These are phyloP conservation scores for Exobasidium cylindrosporum DNA, from an alignment of 1,284 basidiomycete species.

Conservation along the genomic window DNA sequence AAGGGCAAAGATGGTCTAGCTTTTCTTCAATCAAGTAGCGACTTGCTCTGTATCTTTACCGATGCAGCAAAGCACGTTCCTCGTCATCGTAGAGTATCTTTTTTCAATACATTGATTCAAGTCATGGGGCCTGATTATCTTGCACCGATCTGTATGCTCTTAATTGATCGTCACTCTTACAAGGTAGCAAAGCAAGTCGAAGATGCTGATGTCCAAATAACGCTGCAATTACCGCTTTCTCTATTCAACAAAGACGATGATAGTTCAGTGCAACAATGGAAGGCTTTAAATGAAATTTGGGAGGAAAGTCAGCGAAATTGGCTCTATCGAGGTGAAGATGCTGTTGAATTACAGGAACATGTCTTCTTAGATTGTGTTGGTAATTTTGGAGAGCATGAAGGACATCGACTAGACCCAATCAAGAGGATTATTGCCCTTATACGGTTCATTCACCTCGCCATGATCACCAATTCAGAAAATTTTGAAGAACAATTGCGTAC, in stretches of 20 bases:
- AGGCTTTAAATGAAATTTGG: conserved; percentile 51
- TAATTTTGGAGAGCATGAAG: conserved; percentile 40
- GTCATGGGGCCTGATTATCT: conserved; percentile 82
- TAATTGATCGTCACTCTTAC: conserved; percentile 75
- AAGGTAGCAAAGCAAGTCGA: conserved; percentile 68
- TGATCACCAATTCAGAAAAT: not conserved
- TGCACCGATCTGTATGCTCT: conserved; percentile 76
- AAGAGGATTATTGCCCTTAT: conserved; percentile 42
- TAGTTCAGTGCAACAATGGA: conserved; percentile 59
- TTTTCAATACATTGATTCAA: conserved; percentile 86
- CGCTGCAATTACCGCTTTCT: conserved; percentile 68
- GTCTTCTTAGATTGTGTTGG: conserved; percentile 43
- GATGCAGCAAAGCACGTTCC: conserved; percentile 84
- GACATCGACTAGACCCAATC: conserved; percentile 35
- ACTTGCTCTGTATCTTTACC: conserved; percentile 81
- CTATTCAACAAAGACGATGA: conserved; percentile 57
- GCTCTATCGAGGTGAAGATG: conserved; percentile 26
- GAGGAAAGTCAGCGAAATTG: conserved; percentile 37
- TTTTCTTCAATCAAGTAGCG: conserved; percentile 47
- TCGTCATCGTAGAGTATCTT: conserved; percentile 79
- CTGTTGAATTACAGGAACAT: conserved; percentile 24
- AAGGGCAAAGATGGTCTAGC: conserved; percentile 48
- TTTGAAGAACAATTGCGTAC: not conserved
- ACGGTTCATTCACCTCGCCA: conserved; percentile 22
- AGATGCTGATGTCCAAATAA: conserved; percentile 34